Conservation (phyloP, 176 grass and related monocot genomes). For the Rhynchospora breviuscula region DNA sequence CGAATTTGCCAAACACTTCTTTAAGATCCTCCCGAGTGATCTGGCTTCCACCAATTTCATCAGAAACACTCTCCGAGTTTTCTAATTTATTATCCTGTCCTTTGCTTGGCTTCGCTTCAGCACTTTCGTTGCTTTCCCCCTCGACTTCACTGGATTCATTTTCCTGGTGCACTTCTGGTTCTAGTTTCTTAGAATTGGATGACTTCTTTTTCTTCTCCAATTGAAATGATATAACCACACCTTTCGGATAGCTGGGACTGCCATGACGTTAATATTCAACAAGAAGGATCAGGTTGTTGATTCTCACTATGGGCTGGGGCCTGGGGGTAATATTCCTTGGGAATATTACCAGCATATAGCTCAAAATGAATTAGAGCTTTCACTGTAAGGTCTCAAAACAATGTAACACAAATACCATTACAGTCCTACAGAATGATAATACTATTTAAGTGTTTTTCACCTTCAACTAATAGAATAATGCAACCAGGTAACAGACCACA, state of each 20-base stretch:
- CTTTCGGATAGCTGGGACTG: constrained; percentile 67
- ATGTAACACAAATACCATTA: not conserved
- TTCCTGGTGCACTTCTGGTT: constrained; percentile 32
- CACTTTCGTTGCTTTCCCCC: constrained; percentile 21
- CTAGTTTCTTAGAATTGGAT: constrained; percentile 33
- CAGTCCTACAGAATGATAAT: constrained; percentile 2
- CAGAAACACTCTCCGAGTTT: constrained; percentile 30
- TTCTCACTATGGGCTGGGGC: too few species aligned
- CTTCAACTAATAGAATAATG: too few species aligned
- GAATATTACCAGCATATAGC: constrained; percentile 17
- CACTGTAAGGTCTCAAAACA: not conserved
- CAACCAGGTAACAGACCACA: not conserved
- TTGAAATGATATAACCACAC: constrained; percentile 79
- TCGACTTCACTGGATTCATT: constrained; percentile 29
- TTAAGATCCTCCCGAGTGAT: constrained; percentile 76
- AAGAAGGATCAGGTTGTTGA: constrained; percentile 11
- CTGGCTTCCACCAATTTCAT: constrained; percentile 22
- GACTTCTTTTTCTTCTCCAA: constrained; percentile 46
- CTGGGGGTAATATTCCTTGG: not conserved
- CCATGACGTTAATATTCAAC: constrained; percentile 21
- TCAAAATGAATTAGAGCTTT: not conserved
- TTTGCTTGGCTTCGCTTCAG: constrained; percentile 17
- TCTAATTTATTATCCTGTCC: constrained; percentile 21
- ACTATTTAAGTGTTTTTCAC: not conserved
- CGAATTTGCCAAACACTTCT: constrained; percentile 69